Base-by-base conservation (phyloP, 306 rosid species). In the Vigna nakashimae region DNA sequence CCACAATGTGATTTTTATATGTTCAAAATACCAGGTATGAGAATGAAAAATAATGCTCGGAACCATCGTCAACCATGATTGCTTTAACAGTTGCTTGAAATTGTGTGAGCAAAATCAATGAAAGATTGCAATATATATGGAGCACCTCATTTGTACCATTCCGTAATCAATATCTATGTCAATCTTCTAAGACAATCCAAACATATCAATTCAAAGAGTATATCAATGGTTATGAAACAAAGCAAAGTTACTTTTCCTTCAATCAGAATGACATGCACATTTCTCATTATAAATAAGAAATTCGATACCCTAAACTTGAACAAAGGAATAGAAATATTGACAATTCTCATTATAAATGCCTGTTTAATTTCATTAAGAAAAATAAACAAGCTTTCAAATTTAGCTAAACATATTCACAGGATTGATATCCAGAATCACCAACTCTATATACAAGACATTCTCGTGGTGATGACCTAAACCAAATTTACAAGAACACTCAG, bases 361-460 rank as follows among this genome's bases (percentile, higher is more conserved):
- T 55, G 30, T 57, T 67, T 24, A 26, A 76, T 77, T 65, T 57
- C 79, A 64, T 22, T 56, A 72, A 65, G 60, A 62, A 67, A 43
- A 26, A 65, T 78, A 56, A 50, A 43, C 79, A 75, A 58, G 46
- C 51, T 74, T 43, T 58, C 28, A 71, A 14, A 73, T 52, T 78
- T 50, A 81, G 71, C 84, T 80, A 38, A 78, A 74, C 32, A 78
- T 66, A 88, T 88, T 76, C 85, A 90, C 92, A 88, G 9, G 76
- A 73, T 55, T 51, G 17, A 66, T 70, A 46, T 74, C 68, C 84
- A 82, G 77, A 84, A 79, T 68, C 81, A 88, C 83, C 80, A 78
- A 69, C 77, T 80, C 79, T 87, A 82, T 87, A 89, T 87, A 89
- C 91, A 87, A 6, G 71, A 42, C 70, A 12, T 71, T 76, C 78